Base-by-base conservation (phyloP, 495 filamentous ascomycete genomes). In the Entonaema liquescens region DNA sequence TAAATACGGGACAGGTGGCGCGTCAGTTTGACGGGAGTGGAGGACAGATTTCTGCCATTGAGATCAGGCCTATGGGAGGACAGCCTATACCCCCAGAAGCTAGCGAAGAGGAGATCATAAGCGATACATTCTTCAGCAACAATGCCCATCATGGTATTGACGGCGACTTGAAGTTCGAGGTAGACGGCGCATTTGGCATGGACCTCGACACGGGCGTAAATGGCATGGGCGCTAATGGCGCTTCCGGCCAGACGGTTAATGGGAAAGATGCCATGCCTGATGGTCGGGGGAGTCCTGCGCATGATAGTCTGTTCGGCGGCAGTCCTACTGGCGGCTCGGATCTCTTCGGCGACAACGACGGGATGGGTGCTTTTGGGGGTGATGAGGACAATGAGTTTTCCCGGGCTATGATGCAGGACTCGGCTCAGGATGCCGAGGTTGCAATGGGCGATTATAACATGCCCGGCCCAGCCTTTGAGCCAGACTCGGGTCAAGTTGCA, bases 311-410 rank as follows among this genome's bases (percentile, higher is more conserved):
- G 19, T 85, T 85, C 59, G 83, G 83, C 15, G 83, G 81, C 23
- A 77, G 77, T 33, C 80, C 82, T 1, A 78, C 76, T 0, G 90
- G 90, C 29, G 89, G 85, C 25, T 89, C 89, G 33, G 88, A 88
- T 53, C 78, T 88, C 12, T 88, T 88, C 70, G 85, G 85, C 2
- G 86, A 88, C 25, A 83, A 84, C 40, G 88, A 85, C 42, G 89
- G 87, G 36, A 87, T 87, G 56, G 85, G 84, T 23, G 84, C 85
- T 6, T 92, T 91, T 72, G 89, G 85, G 0, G 88, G 88, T 21
- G 92, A 95, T 49, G 93, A 95, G 50, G 93, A 97, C 70, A 91
- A 96, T 76, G 93, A 94, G 62, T 95, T 97, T 74, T 90, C 91
- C 15, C 83, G 89, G 58, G 91, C 91, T 4, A 90, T 98, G 77